Evolutionary conservation across 1,284 basidiomycete genomes (phyloP).

Genomic region (Gomphus bonarii): DNA sequence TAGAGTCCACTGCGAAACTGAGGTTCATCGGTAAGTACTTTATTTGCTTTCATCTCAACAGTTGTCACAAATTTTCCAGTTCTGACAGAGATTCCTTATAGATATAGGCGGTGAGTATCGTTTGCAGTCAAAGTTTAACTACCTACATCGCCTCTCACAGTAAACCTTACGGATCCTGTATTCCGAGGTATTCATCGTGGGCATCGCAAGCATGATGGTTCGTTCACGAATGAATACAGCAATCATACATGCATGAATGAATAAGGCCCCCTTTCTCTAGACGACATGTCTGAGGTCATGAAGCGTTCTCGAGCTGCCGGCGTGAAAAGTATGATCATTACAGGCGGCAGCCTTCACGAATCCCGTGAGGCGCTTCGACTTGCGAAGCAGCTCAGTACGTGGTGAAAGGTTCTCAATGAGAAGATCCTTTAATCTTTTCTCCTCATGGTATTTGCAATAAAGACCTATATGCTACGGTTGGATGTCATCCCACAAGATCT

Average conservation of each 20-base stretch:
- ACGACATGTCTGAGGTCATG: slow-evolving; percentile 60
- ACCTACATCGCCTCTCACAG: slow-evolving; percentile 20
- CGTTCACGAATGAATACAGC: not conserved
- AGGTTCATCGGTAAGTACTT: slow-evolving; percentile 6
- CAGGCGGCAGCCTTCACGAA: slow-evolving; percentile 68
- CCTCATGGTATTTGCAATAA: not conserved
- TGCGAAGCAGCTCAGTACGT: slow-evolving; percentile 46
- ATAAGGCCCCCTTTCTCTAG: slow-evolving; percentile 23
- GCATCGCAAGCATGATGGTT: slow-evolving; percentile 31
- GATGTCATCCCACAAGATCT: slow-evolving; percentile 83
- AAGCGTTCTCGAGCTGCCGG: slow-evolving; percentile 53
- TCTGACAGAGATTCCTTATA: not conserved
- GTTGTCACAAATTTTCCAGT: not conserved
- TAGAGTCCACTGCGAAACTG: not conserved
- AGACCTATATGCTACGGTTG: slow-evolving; percentile 29
- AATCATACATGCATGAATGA: not conserved
- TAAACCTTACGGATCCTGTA: slow-evolving; percentile 53
- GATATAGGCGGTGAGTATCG: slow-evolving; percentile 8
- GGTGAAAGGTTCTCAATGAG: not conserved
- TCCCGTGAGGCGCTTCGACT: slow-evolving; percentile 52
- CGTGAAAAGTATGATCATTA: slow-evolving; percentile 73
- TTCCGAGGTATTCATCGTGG: slow-evolving; percentile 49
- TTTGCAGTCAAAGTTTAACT: not conserved
- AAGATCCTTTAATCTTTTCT: not conserved
- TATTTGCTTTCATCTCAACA: no score